Base-by-base conservation (phyloP, 225 moss, liverwort and hornwort genomes). In the Thuidium tamariscinum region DNA sequence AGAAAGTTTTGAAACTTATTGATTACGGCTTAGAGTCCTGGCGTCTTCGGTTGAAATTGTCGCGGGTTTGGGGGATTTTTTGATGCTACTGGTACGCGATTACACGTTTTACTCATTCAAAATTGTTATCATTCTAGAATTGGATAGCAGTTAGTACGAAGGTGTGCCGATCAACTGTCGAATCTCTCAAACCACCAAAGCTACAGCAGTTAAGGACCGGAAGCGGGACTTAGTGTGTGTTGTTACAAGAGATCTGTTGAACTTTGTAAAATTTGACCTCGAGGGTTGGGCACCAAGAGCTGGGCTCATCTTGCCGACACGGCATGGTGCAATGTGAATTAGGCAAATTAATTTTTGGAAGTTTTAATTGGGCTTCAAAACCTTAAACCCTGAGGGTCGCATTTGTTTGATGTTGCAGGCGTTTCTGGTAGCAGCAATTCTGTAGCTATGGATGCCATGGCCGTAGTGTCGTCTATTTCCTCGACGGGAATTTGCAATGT, bases 371-470 rank as follows among this genome's bases (percentile, higher is more conserved):
- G 5, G 22, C 22, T 42, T 77, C 16, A 13, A 80, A 91, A 30
- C 79, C 79, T 84, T 87, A 68, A 85, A 87, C 83, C 69, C 91
- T 72, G 41, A 62, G 54, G n/a, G 13, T 25, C 39, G 64, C 68
- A 44, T 25, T n/a, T 72, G 34, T 61, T 68, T 81, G 64, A 64
- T 48, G 70, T 80, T 72, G 80, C 74, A 87, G 55, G 65, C 39
- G 12, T 59, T 77, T 21, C 19, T 57, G 76, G 77, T 64, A 76
- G 88, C 56, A 80, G 79, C 61, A 80, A n/a, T 71, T 79, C 79
- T 65, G 84, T 71, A 60, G 73, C 61, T 16, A 92, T 92, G 90
- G 90, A 88, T 66, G 68, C 86, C 72, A 82, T 88, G 86, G 82
- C 86, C 75, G 77, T 82, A 60, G 81, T 84, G 61, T 81, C 84